Evolutionary conservation across 257 asterid species (phyloP).

Genomic region (Osmanthus fragrans): DNA sequence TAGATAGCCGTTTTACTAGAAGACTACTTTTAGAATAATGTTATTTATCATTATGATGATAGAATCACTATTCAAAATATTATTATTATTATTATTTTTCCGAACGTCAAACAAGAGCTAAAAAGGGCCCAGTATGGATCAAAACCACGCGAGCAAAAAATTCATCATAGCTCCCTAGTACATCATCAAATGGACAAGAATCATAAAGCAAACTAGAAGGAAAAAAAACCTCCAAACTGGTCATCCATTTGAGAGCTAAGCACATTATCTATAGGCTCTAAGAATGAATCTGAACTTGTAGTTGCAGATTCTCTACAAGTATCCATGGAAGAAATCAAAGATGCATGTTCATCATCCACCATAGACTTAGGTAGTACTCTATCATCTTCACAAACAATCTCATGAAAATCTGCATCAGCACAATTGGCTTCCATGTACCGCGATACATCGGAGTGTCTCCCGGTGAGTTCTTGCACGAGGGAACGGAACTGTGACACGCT

Average conservation of each 20-base stretch:
- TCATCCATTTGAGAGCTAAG: conserved; percentile 35
- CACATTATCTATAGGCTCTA: conserved; percentile 34
- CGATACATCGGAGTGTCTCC: conserved; percentile 57
- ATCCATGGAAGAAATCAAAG: conserved; percentile 17
- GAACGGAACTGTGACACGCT: conserved; percentile 61
- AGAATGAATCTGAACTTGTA: conserved; percentile 44
- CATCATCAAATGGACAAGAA: conserved; percentile 51
- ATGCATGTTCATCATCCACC: too few relatives aligned
- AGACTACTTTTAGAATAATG: too few relatives aligned
- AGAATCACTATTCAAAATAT: too few relatives aligned
- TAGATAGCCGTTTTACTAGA: too few relatives aligned
- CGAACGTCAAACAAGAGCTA: too few relatives aligned
- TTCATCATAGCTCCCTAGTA: conserved; percentile 59
- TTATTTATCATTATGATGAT: too few relatives aligned
- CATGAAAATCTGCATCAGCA: conserved; percentile 17
- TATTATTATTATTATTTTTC: too few relatives aligned
- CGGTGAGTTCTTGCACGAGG: conserved; percentile 74
- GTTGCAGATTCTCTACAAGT: conserved; percentile 22
- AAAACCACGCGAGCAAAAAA: background rate
- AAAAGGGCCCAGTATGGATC: too few relatives aligned
- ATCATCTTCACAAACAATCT: conserved; percentile 13
- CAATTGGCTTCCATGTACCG: conserved; percentile 34
- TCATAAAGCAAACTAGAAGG: conserved; percentile 32
- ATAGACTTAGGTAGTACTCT: background rate
- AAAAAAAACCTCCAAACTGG: conserved; percentile 31